A percentile compares a stretch with the other conserved stretches of the same genome.
phyloP scores from a whole-genome alignment of 2,329 filamentous ascomycete genomes.

The Colletotrichum sp. region DNA sequence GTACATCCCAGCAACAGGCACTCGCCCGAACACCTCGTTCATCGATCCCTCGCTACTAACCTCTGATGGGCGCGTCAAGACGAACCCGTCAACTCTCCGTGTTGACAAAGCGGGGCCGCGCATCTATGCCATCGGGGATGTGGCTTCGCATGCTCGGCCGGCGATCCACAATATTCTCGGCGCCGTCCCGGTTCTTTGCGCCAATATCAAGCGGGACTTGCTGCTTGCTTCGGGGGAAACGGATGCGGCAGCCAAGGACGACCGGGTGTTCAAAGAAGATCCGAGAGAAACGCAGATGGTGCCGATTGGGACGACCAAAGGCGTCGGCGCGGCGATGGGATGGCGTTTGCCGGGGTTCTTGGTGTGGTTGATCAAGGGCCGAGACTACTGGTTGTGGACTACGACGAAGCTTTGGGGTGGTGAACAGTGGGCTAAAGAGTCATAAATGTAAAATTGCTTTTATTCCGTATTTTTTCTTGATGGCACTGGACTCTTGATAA shows the following conservation, averaged over 20 bases:
- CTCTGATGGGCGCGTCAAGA: constrained; percentile 41
- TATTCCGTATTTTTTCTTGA: too few species aligned
- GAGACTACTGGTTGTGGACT: constrained; percentile 58
- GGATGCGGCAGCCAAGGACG: constrained; percentile 22
- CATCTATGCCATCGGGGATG: constrained; percentile 55
- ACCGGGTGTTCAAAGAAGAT: constrained; percentile 47
- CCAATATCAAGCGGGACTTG: constrained; percentile 56
- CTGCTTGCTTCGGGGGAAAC: constrained; percentile 36
- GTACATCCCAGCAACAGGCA: constrained; percentile 52
- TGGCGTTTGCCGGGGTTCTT: constrained; percentile 46
- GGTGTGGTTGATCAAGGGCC: constrained; percentile 55
- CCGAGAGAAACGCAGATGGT: constrained; percentile 50
- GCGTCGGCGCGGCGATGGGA: constrained; percentile 49
- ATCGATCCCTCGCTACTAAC: constrained; percentile 33
- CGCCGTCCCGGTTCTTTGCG: constrained; percentile 46
- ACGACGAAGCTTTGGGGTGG: constrained; percentile 53
- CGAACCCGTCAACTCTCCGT: constrained; percentile 40
- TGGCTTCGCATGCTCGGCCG: constrained; percentile 40
- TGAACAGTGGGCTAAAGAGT: constrained; percentile 50
- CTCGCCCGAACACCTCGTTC: constrained; percentile 45
- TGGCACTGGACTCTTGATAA: too few species aligned
- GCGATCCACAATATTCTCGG: constrained; percentile 46
- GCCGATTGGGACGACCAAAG: constrained; percentile 49
- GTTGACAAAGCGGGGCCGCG: constrained; percentile 34
- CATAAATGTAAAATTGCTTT: too few species aligned